These are phyloP conservation scores for Diatrype stigma DNA, from an alignment of 2,329 filamentous ascomycete species.

Conservation along the genomic window DNA sequence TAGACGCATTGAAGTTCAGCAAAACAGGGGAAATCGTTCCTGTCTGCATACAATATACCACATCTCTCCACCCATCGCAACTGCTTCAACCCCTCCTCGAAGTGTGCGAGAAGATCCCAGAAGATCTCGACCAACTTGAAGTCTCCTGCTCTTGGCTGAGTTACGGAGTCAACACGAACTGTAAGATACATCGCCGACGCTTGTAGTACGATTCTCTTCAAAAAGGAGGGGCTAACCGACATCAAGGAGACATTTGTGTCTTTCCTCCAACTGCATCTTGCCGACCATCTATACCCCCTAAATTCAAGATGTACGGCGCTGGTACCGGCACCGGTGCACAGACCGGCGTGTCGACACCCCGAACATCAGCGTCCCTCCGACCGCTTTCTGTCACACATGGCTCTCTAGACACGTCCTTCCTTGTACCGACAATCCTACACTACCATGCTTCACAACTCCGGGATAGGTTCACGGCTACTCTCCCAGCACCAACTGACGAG, in stretches of 20 bases:
- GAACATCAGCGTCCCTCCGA: constrained; percentile 87
- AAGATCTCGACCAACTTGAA: background rate
- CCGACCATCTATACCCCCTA: constrained; percentile 34
- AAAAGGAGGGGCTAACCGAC: background rate
- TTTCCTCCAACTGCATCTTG: constrained; percentile 1
- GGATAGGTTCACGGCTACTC: constrained; percentile 78
- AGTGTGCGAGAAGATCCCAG: no score
- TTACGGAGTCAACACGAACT: constrained; percentile 28
- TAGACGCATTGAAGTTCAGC: background rate
- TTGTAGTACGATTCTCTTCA: background rate
- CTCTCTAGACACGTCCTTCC: constrained; percentile 91
- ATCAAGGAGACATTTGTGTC: background rate
- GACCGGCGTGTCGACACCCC: constrained; percentile 94
- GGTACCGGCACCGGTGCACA: constrained; percentile 70
- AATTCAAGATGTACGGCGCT: constrained; percentile 70
- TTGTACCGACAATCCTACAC: constrained; percentile 91
- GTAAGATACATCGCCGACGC: constrained; percentile 7
- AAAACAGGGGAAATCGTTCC: background rate
- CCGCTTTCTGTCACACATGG: constrained; percentile 89
- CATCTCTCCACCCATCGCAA: no score
- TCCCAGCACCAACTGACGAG: constrained; percentile 92
- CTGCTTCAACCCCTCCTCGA: background rate
- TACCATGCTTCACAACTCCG: constrained; percentile 94
- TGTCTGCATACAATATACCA: background rate
- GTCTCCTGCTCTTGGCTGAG: constrained; percentile 38